Percentiles rank a stretch among this genome's conserved stretches.
Conservation (phyloP, 208 protist species). For the Trypanosoma lewisi region DNA sequence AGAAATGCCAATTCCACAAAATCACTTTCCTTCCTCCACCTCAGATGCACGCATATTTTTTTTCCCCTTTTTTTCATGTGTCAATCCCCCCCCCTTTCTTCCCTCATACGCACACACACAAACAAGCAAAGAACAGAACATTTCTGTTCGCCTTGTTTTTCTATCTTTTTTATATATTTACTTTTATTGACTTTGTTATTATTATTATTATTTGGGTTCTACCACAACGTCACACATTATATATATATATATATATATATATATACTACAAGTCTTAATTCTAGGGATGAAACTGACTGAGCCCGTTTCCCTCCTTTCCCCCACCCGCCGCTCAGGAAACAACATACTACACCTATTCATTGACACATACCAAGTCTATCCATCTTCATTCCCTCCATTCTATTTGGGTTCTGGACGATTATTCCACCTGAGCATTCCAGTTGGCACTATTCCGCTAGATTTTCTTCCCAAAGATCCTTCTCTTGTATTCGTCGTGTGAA, state of each 20-base stretch:
- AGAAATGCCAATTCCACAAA: background rate
- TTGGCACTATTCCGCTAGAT: background rate
- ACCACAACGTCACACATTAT: background rate
- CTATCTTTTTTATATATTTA: background rate
- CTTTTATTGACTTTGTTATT: background rate
- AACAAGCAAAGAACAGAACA: no score
- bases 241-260: conserved; percentile 9
- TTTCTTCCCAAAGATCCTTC: background rate
- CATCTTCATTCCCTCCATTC: background rate
- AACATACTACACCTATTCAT: background rate
- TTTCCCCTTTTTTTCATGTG: background rate
- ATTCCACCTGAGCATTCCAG: background rate
- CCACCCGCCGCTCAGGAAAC: background rate
- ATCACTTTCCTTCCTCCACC: background rate
- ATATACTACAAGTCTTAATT: background rate
- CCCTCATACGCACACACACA: background rate
- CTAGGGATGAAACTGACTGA: background rate
- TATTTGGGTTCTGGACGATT: background rate
- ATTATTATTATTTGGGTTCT: background rate
- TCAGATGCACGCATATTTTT: background rate
- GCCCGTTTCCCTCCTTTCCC: background rate
- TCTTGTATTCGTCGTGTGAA: background rate
- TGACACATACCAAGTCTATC: background rate
- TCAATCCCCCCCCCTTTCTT: background rate
- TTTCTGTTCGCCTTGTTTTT: background rate